Evolutionary conservation across 495 filamentous ascomycete species (phyloP).

Genomic region (Penicillium lagena): DNA sequence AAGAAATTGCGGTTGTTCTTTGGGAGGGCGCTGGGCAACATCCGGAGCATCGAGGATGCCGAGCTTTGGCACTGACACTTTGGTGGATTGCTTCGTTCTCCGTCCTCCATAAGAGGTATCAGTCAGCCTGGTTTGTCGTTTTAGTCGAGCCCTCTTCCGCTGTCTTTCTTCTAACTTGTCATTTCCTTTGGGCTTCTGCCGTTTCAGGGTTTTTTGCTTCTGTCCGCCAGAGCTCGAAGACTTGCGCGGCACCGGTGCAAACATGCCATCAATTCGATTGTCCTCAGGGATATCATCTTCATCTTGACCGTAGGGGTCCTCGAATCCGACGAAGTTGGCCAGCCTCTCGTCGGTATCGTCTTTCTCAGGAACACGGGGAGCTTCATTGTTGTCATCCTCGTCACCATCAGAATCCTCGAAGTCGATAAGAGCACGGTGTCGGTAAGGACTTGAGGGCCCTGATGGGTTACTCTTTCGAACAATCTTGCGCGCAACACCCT

Average conservation of each 20-base stretch:
- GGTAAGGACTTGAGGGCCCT: constrained; percentile 4
- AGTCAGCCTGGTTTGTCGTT: constrained; percentile 27
- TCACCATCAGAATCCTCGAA: constrained; percentile 44
- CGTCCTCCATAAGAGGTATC: constrained; percentile 24
- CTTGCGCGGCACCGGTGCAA: constrained; percentile 30
- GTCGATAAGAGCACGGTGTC: constrained; percentile 36
- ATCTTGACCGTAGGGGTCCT: constrained; percentile 20
- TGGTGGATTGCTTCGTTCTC: constrained; percentile 17
- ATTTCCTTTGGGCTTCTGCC: constrained; percentile 12
- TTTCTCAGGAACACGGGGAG: not conserved
- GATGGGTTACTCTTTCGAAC: constrained; percentile 16
- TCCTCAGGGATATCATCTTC: constrained; percentile 46
- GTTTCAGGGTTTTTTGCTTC: constrained; percentile 37
- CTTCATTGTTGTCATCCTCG: constrained; percentile 27
- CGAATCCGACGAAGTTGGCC: constrained; percentile 9
- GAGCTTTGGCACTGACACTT: constrained; percentile 38
- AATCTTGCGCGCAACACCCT: constrained; percentile 40
- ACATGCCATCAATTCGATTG: constrained; percentile 53
- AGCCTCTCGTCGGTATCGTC: constrained; percentile 2
- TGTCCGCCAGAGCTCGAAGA: constrained; percentile 8
- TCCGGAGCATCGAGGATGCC: constrained; percentile 68
- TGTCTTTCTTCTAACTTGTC: constrained; percentile 6
- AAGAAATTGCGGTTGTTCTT: constrained; percentile 61
- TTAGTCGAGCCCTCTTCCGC: constrained; percentile 20
- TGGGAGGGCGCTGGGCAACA: constrained; percentile 19